phyloP scores from a whole-genome alignment of 2,329 filamentous ascomycete species.

The Ophidiomyces ophidiicola region DNA sequence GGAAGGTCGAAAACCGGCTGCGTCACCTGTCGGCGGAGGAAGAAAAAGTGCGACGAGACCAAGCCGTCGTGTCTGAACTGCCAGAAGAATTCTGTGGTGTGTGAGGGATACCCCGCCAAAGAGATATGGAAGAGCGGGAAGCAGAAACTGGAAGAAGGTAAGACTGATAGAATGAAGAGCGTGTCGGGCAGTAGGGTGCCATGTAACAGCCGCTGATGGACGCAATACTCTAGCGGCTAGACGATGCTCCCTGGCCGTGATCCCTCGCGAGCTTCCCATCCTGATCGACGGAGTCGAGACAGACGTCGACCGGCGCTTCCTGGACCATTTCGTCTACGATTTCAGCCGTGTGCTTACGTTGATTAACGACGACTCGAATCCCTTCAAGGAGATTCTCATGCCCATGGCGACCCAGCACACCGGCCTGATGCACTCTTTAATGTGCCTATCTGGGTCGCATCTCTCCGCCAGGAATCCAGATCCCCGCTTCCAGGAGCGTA shows the following conservation, averaged over 20 bases:
- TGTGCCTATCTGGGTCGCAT: constrained; percentile 72
- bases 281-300: constrained; percentile 75
- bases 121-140: constrained; percentile 78
- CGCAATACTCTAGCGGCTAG: constrained; percentile 19
- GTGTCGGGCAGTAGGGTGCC: neutral
- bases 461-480: constrained; percentile 42
- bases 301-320: constrained; percentile 63
- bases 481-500: constrained; percentile 41
- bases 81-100: constrained; percentile 84
- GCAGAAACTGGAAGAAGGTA: constrained; percentile 57
- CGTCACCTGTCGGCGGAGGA: constrained; percentile 47
- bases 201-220: neutral
- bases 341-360: constrained; percentile 72
- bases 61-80: constrained; percentile 54
- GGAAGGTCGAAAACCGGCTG: constrained; percentile 50
- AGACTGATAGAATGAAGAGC: neutral
- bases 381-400: constrained; percentile 72
- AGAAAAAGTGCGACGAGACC: constrained; percentile 47
- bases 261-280: constrained; percentile 39
- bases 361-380: constrained; percentile 67
- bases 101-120: constrained; percentile 79
- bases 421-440: constrained; percentile 80
- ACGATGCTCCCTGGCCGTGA: constrained; percentile 24
- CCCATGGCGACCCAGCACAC: constrained; percentile 68
- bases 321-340: constrained; percentile 69